Percentiles rank a stretch among this genome's conserved stretches.
phyloP scores from a whole-genome alignment of 108 stramenopile species.

The Nitzschia putrida region DNA sequence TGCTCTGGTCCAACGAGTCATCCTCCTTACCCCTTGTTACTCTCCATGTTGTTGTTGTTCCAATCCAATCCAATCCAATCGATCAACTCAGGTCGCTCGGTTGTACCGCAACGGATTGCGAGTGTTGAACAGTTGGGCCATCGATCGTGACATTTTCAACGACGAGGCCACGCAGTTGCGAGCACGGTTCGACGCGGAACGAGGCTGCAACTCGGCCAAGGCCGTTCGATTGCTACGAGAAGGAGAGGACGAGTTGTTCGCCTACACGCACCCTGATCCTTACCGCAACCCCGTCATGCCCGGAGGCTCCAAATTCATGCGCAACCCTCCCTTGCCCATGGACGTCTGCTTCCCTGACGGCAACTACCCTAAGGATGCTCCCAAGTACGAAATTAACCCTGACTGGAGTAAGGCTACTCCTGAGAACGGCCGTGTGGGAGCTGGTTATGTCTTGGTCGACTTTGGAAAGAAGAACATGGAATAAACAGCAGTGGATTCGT shows the following conservation, averaged over 20 bases:
- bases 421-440: constrained; percentile 73
- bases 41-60: neutral
- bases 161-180: constrained; percentile 82
- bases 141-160: constrained; percentile 88
- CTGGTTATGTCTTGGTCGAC: constrained; percentile 84
- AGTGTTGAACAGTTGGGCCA: constrained; percentile 79
- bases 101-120: constrained; percentile 82
- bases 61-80: no score
- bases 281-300: constrained; percentile 95
- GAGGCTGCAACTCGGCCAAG: constrained; percentile 63
- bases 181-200: constrained; percentile 78
- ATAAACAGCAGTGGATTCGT: constrained; percentile 34
- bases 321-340: constrained; percentile 92
- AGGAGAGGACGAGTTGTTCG: constrained; percentile 75
- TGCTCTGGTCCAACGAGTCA: no score
- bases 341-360: constrained; percentile 94
- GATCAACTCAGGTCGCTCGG: constrained; percentile 84
- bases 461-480: constrained; percentile 93
- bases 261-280: constrained; percentile 86
- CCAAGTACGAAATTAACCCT: constrained; percentile 77
- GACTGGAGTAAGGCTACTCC: constrained; percentile 82
- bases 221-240: constrained; percentile 75
- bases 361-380: constrained; percentile 81
- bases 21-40: no score
- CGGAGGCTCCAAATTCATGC: constrained; percentile 96